Base-by-base conservation (phyloP, 2,329 filamentous ascomycete genomes). In the Canariomyces notabilis region DNA sequence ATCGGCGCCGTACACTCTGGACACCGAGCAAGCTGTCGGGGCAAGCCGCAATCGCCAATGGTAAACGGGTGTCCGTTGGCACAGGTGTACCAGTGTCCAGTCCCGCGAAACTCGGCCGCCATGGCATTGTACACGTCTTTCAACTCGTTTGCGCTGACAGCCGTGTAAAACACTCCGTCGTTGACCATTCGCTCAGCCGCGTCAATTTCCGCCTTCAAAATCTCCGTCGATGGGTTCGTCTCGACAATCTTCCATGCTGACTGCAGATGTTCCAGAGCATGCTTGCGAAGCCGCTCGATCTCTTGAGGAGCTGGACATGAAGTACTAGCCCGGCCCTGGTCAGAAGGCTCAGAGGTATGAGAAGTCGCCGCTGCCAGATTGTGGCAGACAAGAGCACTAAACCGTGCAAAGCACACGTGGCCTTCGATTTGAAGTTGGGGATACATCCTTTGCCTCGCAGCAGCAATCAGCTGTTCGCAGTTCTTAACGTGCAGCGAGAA, bases 31-130 rank as follows among this genome's bases (percentile, higher is more conserved):
- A 57, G 44, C 59, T 87, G 50, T 78, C 84, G 83, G 0, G 82
- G 77, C 71, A 79, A 77, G 1, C 82, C 82, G 56, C 82, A 85
- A 49, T 85, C 78, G 1, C 80, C 81, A 23, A 85, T 71, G 0
- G 80, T 78, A 52, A 86, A 83, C 2, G 76, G 74, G 57, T 83
- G 77, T 2, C 73, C 72, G 47, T 80, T 79, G 19, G 52, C 61
- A 51, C 78, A 83, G 1, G 64, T 68, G 59, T 83, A 29, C 26
- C 80, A 84, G 52, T 82, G 77, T 0, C 81, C 80, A 0, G 72
- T 78, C 0, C 74, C 72, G 0, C 42, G 42, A 74, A 68, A 2
- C 26, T 9, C 26, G 7, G 26, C 8, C 26, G 26, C 4, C 26
- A 29, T 29, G 26, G 26, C 26, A 3, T 4, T 12, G 7, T 29